Conservation (phyloP, 2,329 filamentous ascomycete species). For the Exophiala aquamarina region DNA sequence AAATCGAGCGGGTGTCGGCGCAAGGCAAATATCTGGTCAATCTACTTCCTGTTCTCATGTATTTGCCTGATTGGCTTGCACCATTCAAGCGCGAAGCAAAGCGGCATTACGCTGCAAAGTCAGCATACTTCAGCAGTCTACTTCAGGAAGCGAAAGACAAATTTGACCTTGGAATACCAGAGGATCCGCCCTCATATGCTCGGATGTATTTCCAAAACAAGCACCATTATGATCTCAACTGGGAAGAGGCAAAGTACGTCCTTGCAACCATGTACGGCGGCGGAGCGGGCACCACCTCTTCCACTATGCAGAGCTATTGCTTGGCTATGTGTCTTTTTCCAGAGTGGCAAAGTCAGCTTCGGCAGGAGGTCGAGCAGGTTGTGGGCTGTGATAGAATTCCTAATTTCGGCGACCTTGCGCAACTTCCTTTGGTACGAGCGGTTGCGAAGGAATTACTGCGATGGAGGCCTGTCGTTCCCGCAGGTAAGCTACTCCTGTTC, state of each 20-base stretch:
- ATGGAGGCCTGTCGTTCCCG: constrained; percentile 1
- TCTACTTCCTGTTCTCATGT: constrained; percentile 32
- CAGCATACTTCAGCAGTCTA: not conserved
- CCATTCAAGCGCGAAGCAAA: constrained; percentile 35
- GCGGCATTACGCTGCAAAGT: not conserved
- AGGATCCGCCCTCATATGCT: not conserved
- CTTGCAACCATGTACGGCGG: not conserved
- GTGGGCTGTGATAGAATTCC: not conserved
- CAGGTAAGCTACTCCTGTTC: not conserved
- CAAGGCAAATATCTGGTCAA: constrained; percentile 40
- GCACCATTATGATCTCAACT: not conserved
- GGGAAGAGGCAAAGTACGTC: not conserved
- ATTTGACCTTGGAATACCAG: not conserved
- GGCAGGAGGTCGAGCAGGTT: not conserved
- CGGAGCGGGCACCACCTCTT: not conserved
- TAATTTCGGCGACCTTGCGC: not conserved
- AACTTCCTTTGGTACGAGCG: not conserved
- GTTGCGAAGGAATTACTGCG: not conserved
- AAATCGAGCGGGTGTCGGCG: constrained; percentile 38
- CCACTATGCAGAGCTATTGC: not conserved
- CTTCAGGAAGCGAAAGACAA: not conserved
- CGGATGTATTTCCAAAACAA: not conserved
- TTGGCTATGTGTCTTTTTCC: constrained; percentile 1
- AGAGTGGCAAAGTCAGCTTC: not conserved
- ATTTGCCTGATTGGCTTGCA: constrained; percentile 30